Evolutionary conservation across 2,329 filamentous ascomycete genomes (phyloP), one percentile per base, ranked within the genome.

Genomic region (Fusarium redolens): DNA sequence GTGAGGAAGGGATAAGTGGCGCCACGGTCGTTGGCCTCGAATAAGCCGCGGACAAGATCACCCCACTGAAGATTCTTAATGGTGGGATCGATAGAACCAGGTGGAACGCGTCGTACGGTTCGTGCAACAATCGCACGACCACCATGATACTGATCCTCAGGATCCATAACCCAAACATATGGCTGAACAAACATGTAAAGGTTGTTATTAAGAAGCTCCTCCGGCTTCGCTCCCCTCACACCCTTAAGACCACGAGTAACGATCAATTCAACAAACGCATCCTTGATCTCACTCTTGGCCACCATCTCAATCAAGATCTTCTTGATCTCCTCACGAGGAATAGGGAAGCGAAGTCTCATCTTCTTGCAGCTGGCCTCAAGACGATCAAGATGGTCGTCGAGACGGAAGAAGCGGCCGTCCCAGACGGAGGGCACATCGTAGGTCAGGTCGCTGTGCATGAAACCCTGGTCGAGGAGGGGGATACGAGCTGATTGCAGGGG

Each of bases 41-140:
- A 81, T 63, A 87, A 72, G 1, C 80, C 85, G 0, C 85, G 78
- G 2, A 79, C 82, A 4, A 86, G 74, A 75, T 88, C 86, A 3
- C 85, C 85, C 86, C 85, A 87, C 61, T 87, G 83, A 20, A 86
- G 76, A 69, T 87, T 87, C 81, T 88, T 88, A 35, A 88, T 79
- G 0, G 85, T 87, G 0, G 86, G 86, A 69, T 88, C 86, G 7
- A 87, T 84, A 2, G 82, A 78, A 0, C 84, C 85, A 0, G 85
- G 84, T 1, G 86, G 84, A 0, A 80, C 79, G 2, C 85, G 77
- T 4, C 84, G 80, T 1, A 87, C 85, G 0, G 85, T 86, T 17
- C 85, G 78, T 0, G 85, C 82, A 30, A 88, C 71, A 15, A 87
- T 78, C 0, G 85, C 85, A 6, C 65, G 80, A 7, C 83, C 85